Base-by-base conservation (phyloP, 768 basidiomycete genomes). In the Lentinula lateritia region DNA sequence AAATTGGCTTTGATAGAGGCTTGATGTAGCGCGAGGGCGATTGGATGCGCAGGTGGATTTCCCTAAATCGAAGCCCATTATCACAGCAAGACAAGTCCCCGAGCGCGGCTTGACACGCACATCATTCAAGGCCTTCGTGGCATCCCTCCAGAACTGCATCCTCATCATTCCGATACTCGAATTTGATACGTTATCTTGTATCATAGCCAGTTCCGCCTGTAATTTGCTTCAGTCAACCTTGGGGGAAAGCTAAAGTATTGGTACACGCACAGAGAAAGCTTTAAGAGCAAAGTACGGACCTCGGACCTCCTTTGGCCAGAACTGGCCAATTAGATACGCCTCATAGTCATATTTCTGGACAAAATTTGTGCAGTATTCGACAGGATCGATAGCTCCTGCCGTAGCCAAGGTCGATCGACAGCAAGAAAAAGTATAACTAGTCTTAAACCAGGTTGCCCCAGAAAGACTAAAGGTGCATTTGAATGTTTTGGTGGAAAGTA, bases 121-220 rank as follows among this genome's bases (percentile, higher is more conserved):
- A 69, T 88, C 81, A 67, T 76, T 76, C 20, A 92, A 83, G 52
- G 75, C 80, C 67, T 86, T 89, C 32, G 93, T 68, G 12, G 89
- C 86, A 68, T 95, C 91, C 66, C 85, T 83, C 92, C 92, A 95
- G 70, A 93, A 94, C 70, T 93, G 87, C 77, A 92, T 83, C 65
- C 90, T 81, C 81, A 93, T 90, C 70, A 85, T 84, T n/a, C 91
- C 92, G 60, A 94, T 84, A 42, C 82, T 77, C 39, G 83, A 70
- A 62, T 88, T 89, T 16, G 90, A 90, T 13, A 91, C 88, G 42
- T 80, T 76, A 63, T 95, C 93, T 71, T 87, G 89, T 16, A 92
- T 74, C 69, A 77, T 88, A 9, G 92, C 87, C 58, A 93, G 73
- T 70, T 94, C 92, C 62, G 59, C 34, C 59, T 60, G 38, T 41